Conservation (phyloP, 2,329 filamentous ascomycete species). For the Alternaria gaisen region DNA sequence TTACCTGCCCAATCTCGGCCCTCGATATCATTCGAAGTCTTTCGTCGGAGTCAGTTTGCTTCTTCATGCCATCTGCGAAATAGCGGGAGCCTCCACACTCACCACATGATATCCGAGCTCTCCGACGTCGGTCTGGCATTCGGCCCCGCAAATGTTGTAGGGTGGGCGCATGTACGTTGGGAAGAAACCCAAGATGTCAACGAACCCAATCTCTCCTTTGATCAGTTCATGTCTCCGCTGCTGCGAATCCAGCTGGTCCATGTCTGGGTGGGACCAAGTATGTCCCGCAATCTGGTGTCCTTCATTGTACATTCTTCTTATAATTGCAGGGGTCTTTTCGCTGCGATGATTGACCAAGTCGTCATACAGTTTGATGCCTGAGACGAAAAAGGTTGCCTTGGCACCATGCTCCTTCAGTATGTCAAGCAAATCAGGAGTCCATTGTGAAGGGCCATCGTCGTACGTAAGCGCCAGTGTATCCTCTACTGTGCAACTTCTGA, state of each 20-base stretch:
- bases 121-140: constrained; percentile 50
- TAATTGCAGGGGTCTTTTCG: constrained; percentile 47
- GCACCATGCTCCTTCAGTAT: constrained; percentile 59
- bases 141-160: constrained; percentile 50
- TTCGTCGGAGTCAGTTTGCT: background rate
- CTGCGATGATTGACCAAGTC: constrained; percentile 56
- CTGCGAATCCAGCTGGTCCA: background rate
- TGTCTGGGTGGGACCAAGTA: constrained; percentile 51
- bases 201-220: constrained; percentile 60
- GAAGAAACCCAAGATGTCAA: constrained; percentile 56
- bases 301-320: constrained; percentile 58
- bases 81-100: constrained; percentile 14
- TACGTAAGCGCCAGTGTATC: constrained; percentile 62
- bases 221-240: constrained; percentile 56
- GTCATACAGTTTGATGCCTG: constrained; percentile 57
- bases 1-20: constrained; percentile 7
- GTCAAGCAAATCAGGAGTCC: constrained; percentile 61
- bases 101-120: constrained; percentile 60
- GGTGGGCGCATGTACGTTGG: constrained; percentile 64
- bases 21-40: constrained; percentile 10
- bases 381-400: constrained; percentile 53
- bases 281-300: constrained; percentile 66
- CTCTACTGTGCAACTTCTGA: constrained; percentile 33
- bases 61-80: too few species aligned
- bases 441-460: constrained; percentile 63